Evolutionary conservation across 1,284 basidiomycete species (phyloP), one percentile per base, ranked within the genome.

Genomic region (Calocybe gambosa): DNA sequence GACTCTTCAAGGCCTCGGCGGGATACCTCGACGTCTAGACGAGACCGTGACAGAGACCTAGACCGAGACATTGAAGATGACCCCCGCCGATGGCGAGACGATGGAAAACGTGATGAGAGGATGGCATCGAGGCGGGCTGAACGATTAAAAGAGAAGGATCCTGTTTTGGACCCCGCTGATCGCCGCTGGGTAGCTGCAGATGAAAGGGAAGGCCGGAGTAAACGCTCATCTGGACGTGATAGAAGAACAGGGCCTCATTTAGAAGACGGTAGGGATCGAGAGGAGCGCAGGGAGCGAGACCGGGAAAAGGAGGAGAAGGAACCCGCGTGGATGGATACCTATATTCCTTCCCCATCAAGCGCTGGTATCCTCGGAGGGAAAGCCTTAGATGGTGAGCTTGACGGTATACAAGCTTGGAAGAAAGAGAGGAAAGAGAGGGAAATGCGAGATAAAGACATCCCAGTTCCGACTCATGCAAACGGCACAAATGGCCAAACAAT

Each of bases 301-400:
- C 31, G 31, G n/a, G 78, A 80, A 39, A 66, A 74, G 52, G 80
- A 82, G 57, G 87, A 88, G 68, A 89, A 83, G 56, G 87, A 91
- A 59, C 90, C 89, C 16, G 89, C 89, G 13, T 93, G 89, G 89
- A 91, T 93, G 87, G 88, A 89, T 53, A 82, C 87, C n/a, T 89
- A 90, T 58, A 74, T 87, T 51, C 82, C 85, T 2, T 69, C 65
- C 36, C 71, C 73, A 34, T 61, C 74, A n/a, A 68, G 67, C 34
- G 66, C 69, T 45, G 83, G 80, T 10, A 81, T 86, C 46, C 67
- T 85, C 44, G 84, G 85, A 13, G 78, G 75, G 4, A 75, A 77
- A 50, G 66, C 67, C 33, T 62, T 64, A 28, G 75, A 79, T 39
- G 86, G 84, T 16, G 85, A 85, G 58, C 67, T 90, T 19, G 89